These are phyloP conservation scores for Scleroderma citrinum DNA, from an alignment of 768 basidiomycete species.

Conservation along the genomic window DNA sequence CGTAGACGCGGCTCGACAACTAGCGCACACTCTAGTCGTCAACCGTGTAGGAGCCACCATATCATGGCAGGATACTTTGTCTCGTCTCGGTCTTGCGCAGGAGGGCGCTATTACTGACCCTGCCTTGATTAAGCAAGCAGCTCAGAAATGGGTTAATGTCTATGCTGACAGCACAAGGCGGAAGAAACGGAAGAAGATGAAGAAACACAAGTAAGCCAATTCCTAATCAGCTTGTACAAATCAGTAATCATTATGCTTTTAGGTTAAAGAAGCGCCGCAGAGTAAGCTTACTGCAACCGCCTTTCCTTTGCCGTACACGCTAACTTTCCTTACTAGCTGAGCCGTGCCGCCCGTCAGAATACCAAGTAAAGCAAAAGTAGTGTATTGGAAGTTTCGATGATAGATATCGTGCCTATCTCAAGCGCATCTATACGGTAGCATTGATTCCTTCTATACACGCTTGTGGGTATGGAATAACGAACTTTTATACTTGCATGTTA, in stretches of 20 bases:
- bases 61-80: conserved; percentile 65
- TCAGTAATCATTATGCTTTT: conserved; percentile 8
- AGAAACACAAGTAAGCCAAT: conserved; percentile 83
- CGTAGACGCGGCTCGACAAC: conserved; percentile 72
- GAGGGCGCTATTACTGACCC: conserved; percentile 45
- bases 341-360: conserved; percentile 33
- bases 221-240: conserved; percentile 1
- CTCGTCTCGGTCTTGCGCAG: conserved; percentile 55
- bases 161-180: conserved; percentile 77
- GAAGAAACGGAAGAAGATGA: conserved; percentile 91
- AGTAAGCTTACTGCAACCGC: conserved; percentile 39
- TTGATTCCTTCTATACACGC: neutral
- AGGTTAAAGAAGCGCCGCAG: conserved; percentile 90
- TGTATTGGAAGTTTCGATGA: conserved; percentile 5
- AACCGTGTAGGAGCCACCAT: conserved; percentile 54
- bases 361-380: conserved; percentile 16
- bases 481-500: neutral
- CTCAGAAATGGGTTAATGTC: conserved; percentile 58
- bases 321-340: conserved; percentile 34
- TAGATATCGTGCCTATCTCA: neutral
- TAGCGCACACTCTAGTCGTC: conserved; percentile 70
- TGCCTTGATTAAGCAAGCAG: conserved; percentile 46
- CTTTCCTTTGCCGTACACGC: neutral
- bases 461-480: neutral
- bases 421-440: neutral